Evolutionary conservation across 345 rosid species (phyloP).

Genomic region (Rhodamnia argentea): DNA sequence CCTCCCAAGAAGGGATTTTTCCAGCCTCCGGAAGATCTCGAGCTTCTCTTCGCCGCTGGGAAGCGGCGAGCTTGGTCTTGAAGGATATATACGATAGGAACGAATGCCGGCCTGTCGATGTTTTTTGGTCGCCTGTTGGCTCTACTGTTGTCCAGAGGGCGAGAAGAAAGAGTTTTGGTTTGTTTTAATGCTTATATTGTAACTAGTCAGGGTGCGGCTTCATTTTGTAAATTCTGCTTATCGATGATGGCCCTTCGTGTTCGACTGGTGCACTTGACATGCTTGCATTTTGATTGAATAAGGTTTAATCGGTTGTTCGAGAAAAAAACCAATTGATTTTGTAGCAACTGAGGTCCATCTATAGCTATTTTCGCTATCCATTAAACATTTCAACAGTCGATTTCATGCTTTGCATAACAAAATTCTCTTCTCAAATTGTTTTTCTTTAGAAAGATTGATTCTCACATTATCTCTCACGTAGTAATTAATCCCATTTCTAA

Average conservation of each 20-base stretch:
- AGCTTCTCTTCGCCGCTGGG: conserved; percentile 11
- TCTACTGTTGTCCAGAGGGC: neutral
- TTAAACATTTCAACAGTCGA: too few species aligned
- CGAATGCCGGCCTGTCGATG: neutral
- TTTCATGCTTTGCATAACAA: too few species aligned
- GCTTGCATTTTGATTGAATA: neutral
- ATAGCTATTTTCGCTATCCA: too few species aligned
- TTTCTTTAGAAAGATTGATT: too few species aligned
- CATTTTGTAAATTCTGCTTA: neutral
- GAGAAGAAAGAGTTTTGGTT: neutral
- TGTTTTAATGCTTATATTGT: neutral
- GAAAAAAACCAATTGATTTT: neutral
- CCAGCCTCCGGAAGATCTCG: conserved; percentile 22
- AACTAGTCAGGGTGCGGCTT: neutral
- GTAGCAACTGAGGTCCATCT: too few species aligned
- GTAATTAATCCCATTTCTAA: too few species aligned
- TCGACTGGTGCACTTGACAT: neutral
- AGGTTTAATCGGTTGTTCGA: neutral
- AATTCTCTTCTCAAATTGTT: too few species aligned
- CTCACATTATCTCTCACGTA: too few species aligned
- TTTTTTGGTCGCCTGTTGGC: neutral
- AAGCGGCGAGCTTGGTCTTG: neutral
- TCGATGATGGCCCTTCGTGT: neutral
- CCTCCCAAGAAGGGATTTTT: conserved; percentile 18
- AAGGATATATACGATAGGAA: neutral